Conservation (phyloP, 805 yeast species). For the Wickerhamomyces strasburgensis region DNA sequence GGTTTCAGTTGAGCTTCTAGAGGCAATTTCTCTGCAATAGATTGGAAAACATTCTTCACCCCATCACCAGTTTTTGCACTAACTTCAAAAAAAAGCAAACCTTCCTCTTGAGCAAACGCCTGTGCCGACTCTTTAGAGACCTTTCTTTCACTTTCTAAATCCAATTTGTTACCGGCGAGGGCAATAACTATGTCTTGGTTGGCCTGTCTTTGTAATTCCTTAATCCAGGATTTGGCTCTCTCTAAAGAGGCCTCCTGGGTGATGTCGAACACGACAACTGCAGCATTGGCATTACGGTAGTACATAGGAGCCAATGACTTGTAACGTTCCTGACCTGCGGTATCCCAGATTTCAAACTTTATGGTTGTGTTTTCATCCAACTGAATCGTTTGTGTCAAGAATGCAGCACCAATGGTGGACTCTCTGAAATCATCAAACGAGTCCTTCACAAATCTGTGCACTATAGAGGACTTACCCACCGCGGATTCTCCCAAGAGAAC, state of each 20-base stretch:
- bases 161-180: slow-evolving; percentile 74
- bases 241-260: slow-evolving; percentile 59
- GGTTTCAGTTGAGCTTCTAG: slow-evolving; percentile 22
- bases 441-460: slow-evolving; percentile 66
- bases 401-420: slow-evolving; percentile 84
- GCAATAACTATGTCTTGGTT: slow-evolving; percentile 58
- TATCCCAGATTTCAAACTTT: slow-evolving; percentile 81
- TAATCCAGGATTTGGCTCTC: slow-evolving; percentile 73
- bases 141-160: slow-evolving; percentile 47
- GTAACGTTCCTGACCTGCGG: slow-evolving; percentile 82
- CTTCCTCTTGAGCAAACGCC: slow-evolving; percentile 50
- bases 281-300: slow-evolving; percentile 76
- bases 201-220: slow-evolving; percentile 67
- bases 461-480: slow-evolving; percentile 64
- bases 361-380: slow-evolving; percentile 50
- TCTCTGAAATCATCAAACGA: slow-evolving; percentile 69
- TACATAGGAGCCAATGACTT: slow-evolving; percentile 79
- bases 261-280: slow-evolving; percentile 72
- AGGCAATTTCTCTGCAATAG: slow-evolving; percentile 44
- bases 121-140: slow-evolving; percentile 42
- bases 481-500: slow-evolving; percentile 65
- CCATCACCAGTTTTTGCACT: slow-evolving; percentile 56
- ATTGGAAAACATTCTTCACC: slow-evolving; percentile 42
- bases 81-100: slow-evolving; percentile 46
- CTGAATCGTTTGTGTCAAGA: slow-evolving; percentile 62